Percentiles rank a stretch among this genome's conserved stretches.
Evolutionary conservation across 352 stramenopile genomes (phyloP).

Genomic region (Aphanomyces invadans): DNA sequence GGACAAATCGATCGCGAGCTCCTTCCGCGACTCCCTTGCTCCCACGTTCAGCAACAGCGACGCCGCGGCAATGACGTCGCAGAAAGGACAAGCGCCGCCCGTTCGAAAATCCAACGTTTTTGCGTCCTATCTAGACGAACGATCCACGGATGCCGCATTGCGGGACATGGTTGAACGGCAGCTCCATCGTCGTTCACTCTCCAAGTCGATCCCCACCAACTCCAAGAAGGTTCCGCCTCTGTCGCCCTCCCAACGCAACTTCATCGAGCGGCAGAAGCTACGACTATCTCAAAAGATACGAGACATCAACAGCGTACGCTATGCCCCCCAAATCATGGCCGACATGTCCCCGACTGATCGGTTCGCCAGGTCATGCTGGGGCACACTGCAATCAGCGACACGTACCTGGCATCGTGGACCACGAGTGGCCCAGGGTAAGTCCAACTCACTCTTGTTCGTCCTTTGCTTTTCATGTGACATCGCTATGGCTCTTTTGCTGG

Average conservation of each 20-base stretch:
- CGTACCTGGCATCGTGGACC: not conserved
- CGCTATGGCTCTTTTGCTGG: too few relatives aligned
- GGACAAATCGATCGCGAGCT: not conserved
- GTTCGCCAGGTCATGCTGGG: slow-evolving; percentile 5
- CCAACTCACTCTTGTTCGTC: too few relatives aligned
- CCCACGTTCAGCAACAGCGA: slow-evolving; percentile 8
- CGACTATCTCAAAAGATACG: slow-evolving; percentile 9
- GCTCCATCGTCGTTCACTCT: not conserved
- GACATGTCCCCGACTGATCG: not conserved
- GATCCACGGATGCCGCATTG: not conserved
- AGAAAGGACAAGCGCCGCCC: not conserved
- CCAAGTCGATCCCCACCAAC: not conserved
- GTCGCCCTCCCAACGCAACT: not conserved
- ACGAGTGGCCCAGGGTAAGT: not conserved
- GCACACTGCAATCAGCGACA: not conserved
- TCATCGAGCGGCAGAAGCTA: slow-evolving; percentile 7
- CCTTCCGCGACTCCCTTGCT: not conserved
- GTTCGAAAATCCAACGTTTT: slow-evolving; percentile 1
- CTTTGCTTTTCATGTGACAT: too few relatives aligned
- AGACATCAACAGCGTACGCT: not conserved
- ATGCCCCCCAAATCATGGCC: not conserved
- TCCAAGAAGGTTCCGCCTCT: not conserved
- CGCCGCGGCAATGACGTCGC: not conserved
- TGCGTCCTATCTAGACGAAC: not conserved
- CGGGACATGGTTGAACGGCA: not conserved